A percentile compares a stretch with the other conserved stretches of the same genome.
These are phyloP conservation scores for Solanum appendiculatum DNA, from an alignment of 257 asterid species.

Conservation along the genomic window DNA sequence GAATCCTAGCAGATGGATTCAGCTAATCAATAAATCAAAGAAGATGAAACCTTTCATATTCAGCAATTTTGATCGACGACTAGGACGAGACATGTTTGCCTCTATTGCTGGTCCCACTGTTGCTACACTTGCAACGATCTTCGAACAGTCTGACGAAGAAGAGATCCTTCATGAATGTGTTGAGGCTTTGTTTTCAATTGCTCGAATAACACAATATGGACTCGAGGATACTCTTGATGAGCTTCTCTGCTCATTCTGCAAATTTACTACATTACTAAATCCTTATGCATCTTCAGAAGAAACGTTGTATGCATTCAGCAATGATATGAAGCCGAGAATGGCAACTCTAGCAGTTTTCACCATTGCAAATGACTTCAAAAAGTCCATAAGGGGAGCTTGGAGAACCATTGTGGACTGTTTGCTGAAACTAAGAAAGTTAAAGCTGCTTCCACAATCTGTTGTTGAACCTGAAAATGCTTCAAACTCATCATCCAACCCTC, in stretches of 20 bases:
- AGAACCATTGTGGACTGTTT: constrained; percentile 81
- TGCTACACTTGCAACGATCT: constrained; percentile 78
- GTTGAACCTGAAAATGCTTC: constrained; percentile 38
- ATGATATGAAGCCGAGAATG: constrained; percentile 83
- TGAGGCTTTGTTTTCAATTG: constrained; percentile 68
- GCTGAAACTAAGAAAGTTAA: constrained; percentile 79
- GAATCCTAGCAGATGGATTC: constrained; percentile 85
- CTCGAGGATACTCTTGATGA: constrained; percentile 84
- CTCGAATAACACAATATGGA: constrained; percentile 77
- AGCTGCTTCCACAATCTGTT: constrained; percentile 64
- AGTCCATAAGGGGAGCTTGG: constrained; percentile 82
- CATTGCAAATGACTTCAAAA: constrained; percentile 65
- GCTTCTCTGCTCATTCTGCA: constrained; percentile 70
- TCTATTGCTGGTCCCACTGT: constrained; percentile 79
- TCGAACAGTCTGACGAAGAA: constrained; percentile 77
- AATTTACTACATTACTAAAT: constrained; percentile 69
- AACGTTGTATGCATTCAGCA: constrained; percentile 67
- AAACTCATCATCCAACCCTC: background rate
- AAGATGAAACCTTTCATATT: constrained; percentile 38
- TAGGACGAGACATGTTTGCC: constrained; percentile 89
- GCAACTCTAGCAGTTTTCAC: constrained; percentile 86
- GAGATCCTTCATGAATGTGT: constrained; percentile 76
- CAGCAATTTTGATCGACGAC: constrained; percentile 58
- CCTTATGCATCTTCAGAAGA: constrained; percentile 83
- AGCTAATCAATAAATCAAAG: constrained; percentile 62